Evolutionary conservation across 306 rosid species (phyloP), one percentile per base, ranked within the genome.

Genomic region (Cajanus cajan): DNA sequence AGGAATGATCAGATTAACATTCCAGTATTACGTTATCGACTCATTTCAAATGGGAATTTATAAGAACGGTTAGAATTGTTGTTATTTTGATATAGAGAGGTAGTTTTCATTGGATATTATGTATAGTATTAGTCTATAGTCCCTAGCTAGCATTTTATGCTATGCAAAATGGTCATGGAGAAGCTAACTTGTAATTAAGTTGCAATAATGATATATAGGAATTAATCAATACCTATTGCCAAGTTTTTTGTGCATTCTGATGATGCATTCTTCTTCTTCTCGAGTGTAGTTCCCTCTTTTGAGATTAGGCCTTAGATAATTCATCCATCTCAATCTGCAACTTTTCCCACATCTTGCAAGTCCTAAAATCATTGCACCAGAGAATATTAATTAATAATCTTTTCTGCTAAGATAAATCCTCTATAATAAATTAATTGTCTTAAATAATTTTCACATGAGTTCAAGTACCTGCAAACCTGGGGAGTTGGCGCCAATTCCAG

Each of bases 401-500:
- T n/a, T 10, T 11, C 21, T 8, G 28, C 10, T 8, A 6, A 13
- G n/a, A 54, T 2, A 12, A 11, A 10, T 13, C 14, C 21, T 36
- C 12, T 34, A n/a, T n/a, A n/a, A n/a, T 3, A 28, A 34, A 61
- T 31, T 33, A 61, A 61, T 31, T 22, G 19, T 13, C 19, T n/a
- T 10, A 43, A 41, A 4, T 19, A 8, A 19, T 18, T 16, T 51
- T 50, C 8, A 50, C 25, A 8, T 19, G 6, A 7, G 14, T 19
- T 54, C 6, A 54, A 54, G 16, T 40, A 92, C 97, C 98, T 71
- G 98, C 97, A 86, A 89, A 94, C 72, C 68, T 89, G 66, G 98
- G 98, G 4, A 92, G 90, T 71, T 92, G 97, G 11, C 98, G 98
- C 98, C 98, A 94, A 82, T 94, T 94, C 96, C 96, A 92, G 61